A percentile compares a stretch with the other conserved stretches of the same genome.
Conservation (phyloP, 352 stramenopile genomes). For the Globisporangium megalacanthum region DNA sequence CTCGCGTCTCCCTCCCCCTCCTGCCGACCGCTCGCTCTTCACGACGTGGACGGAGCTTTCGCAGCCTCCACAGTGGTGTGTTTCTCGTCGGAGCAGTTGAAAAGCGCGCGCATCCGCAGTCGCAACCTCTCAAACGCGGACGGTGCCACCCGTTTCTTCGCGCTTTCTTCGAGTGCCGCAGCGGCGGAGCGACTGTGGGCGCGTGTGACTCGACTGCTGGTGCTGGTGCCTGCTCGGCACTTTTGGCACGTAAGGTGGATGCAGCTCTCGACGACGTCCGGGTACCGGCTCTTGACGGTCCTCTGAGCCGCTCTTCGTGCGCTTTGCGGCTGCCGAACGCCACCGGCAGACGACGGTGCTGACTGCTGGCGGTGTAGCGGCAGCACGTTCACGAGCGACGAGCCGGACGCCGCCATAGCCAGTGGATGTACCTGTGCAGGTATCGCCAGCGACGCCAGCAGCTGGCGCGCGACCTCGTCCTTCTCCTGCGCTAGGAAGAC, state of each 20-base stretch:
- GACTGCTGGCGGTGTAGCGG: neutral
- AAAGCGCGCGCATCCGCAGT: constrained; percentile 27
- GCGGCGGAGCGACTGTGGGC: neutral
- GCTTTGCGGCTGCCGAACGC: constrained; percentile 2
- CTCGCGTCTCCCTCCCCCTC: neutral
- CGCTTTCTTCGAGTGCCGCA: constrained; percentile 2
- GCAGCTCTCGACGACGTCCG: constrained; percentile 64
- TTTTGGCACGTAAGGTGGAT: constrained; percentile 62
- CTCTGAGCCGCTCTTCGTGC: constrained; percentile 17
- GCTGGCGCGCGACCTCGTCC: constrained; percentile 36
- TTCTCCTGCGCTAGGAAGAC: constrained; percentile 70
- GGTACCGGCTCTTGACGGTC: constrained; percentile 23
- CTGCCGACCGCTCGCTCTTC: neutral
- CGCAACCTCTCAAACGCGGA: constrained; percentile 43
- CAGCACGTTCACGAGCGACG: constrained; percentile 2
- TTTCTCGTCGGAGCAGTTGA: constrained; percentile 14
- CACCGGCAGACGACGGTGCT: neutral
- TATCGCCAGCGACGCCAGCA: constrained; percentile 20
- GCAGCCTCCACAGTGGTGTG: neutral
- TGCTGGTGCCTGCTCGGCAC: constrained; percentile 23
- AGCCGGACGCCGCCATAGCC: neutral
- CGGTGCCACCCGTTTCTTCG: constrained; percentile 13
- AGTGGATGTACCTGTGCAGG: constrained; percentile 31
- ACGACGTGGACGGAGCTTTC: neutral
- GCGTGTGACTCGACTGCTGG: constrained; percentile 18